These are phyloP conservation scores for Russula virescens DNA, from an alignment of 768 basidiomycete genomes.

Conservation along the genomic window DNA sequence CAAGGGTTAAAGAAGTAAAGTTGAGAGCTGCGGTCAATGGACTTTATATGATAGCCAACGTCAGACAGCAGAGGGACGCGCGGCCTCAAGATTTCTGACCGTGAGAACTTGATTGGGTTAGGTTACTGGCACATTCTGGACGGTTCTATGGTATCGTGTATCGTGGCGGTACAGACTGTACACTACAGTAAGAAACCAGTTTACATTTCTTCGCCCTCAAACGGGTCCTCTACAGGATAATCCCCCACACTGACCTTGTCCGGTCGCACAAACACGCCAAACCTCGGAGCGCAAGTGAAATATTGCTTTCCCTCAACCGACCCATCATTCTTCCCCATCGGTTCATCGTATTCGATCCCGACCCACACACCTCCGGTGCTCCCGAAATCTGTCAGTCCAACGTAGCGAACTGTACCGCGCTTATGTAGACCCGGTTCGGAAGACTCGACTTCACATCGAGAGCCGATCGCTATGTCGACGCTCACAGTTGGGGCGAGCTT, in stretches of 20 bases:
- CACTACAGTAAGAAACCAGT: neutral
- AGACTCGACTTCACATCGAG: conserved; percentile 80
- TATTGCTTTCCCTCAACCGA: conserved; percentile 86
- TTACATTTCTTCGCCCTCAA: conserved; percentile 73
- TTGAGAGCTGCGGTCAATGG: neutral
- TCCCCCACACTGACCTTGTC: conserved; percentile 81
- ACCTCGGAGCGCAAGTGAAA: conserved; percentile 69
- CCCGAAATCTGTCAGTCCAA: conserved; percentile 74
- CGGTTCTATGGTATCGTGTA: neutral
- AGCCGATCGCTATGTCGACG: conserved; percentile 55
- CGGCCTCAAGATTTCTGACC: conserved; percentile 18
- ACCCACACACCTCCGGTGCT: conserved; percentile 69
- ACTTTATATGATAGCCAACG: conserved; percentile 15
- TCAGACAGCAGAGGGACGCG: conserved; percentile 18
- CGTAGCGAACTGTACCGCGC: conserved; percentile 80
- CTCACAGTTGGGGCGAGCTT: conserved; percentile 28
- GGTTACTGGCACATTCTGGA: conserved; percentile 12
- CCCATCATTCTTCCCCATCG: conserved; percentile 92
- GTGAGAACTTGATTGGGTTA: conserved; percentile 6
- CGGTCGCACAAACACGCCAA: conserved; percentile 82
- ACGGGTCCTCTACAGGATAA: conserved; percentile 77
- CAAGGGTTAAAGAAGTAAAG: neutral
- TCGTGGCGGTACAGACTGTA: too few relatives aligned
- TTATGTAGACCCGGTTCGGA: conserved; percentile 62
- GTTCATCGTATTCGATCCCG: conserved; percentile 93